Evolutionary conservation across 352 stramenopile genomes (phyloP), one percentile per base, ranked within the genome.

Genomic region (Heterotrichella gracilis): DNA sequence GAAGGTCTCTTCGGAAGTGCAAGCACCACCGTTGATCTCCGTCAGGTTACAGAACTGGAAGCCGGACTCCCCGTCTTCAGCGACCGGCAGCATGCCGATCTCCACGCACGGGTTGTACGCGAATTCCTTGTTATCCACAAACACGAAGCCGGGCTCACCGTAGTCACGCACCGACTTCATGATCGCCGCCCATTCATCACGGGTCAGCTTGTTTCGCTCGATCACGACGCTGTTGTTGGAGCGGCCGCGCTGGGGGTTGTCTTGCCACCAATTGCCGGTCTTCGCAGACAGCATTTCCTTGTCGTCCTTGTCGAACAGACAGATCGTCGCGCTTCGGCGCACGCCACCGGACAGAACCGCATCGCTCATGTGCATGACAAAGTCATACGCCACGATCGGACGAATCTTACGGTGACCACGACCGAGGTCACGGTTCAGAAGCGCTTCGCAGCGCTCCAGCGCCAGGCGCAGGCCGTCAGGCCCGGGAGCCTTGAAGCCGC

Each of bases 21-120:
- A n/a, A 66, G 21, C 41, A 66, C n/a, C 21, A 66, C 21, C 41
- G 23, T 66, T 66, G n/a, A 66, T 22, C 23, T 66, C 41, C 21
- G n/a, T 24, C 23, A 66, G 23, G 41, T 66, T 66, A 66, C 41
- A 66, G 41, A 66, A 66, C 41, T 66, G 41, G 41, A 66, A 66
- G 13, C 39, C 39, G 19, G 13, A 17, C 39, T 53, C 19, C 13
- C 39, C 39, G 19, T 13, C 19, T 53, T 53, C 39, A 17, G 19
- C 39, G 13, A 53, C 39, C 21, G 41, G 41, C 21, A n/a, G 41
- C 23, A 66, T 24, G 21, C n/a, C 41, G 23, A 66, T 66, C 23
- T 66, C 41, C 21, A n/a, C 21, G 23, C 41, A 66, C 23, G 41
- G 41, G 23, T 66, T 66, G 23, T n/a, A 24, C 21, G n/a, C 41